phyloP scores from a whole-genome alignment of 2,329 filamentous ascomycete species.

The Fusarium heterosporum region DNA sequence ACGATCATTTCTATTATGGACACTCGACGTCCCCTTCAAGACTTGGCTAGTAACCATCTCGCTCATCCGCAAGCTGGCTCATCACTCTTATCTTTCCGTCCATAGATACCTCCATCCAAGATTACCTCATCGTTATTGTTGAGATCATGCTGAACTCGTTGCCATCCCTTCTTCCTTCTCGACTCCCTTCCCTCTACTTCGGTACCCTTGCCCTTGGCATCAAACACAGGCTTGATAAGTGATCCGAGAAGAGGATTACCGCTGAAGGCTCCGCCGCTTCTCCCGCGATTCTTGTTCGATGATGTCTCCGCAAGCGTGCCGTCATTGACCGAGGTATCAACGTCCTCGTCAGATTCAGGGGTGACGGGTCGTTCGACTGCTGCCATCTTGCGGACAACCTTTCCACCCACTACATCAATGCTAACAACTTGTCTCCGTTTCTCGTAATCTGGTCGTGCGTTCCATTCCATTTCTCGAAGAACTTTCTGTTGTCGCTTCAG shows the following conservation, averaged over 20 bases:
- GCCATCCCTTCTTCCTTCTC: slow-evolving; percentile 62
- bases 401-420: slow-evolving; percentile 83
- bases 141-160: slow-evolving; percentile 70
- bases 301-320: slow-evolving; percentile 51
- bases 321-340: slow-evolving; percentile 50
- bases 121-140: slow-evolving; percentile 70
- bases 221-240: slow-evolving; percentile 72
- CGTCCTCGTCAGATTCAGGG: slow-evolving; percentile 59
- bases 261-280: slow-evolving; percentile 71
- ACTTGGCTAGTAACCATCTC: neutral
- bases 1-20: neutral
- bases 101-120: slow-evolving; percentile 66
- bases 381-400: slow-evolving; percentile 78
- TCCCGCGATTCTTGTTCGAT: slow-evolving; percentile 49
- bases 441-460: slow-evolving; percentile 86
- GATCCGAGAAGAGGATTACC: slow-evolving; percentile 74
- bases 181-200: slow-evolving; percentile 56
- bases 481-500: slow-evolving; percentile 88
- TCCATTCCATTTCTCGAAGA: slow-evolving; percentile 87
- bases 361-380: slow-evolving; percentile 69
- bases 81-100: slow-evolving; percentile 52
- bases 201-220: slow-evolving; percentile 64
- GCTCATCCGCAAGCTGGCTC: slow-evolving; percentile 55
- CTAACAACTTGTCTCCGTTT: slow-evolving; percentile 87
- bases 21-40: neutral